Evolutionary conservation across 768 basidiomycete species (phyloP), one percentile per base, ranked within the genome.

Genomic region (Serendipita sp.): DNA sequence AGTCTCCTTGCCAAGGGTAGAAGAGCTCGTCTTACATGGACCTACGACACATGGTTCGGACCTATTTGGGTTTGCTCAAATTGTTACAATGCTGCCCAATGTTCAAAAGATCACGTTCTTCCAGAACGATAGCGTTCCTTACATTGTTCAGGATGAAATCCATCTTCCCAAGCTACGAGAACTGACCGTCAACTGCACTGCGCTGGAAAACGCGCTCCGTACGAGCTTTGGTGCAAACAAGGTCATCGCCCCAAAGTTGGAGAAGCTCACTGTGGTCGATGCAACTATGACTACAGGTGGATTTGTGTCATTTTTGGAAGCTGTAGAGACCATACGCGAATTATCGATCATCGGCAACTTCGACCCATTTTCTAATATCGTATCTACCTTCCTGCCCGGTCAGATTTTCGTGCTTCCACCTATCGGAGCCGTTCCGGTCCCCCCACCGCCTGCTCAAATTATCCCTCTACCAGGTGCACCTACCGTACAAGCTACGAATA

Each of bases 101-200:
- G 56, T 60, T 35, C 30, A 60, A 35, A 60, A 60, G n/a, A 60
- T 60, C 56, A 60, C 18, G 16, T 60, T 30, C 56, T 30, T 32
- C 56, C 56, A 60, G 32, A 60, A 60, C 56, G 56, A 60, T 32
- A 60, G 16, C 35, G 34, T 60, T 34, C 56, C 18, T n/a, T 60
- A 28, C 35, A 34, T 35, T n/a, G 28, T 30, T 32, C 28, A 32
- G 37, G 56, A 60, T 30, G 37, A 32, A 10, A 37, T 60, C 28
- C 56, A 24, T 8, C 56, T 60, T 28, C 56, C 34, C n/a, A 60
- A 60, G n/a, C 34, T 60, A 10, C 18, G 28, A n/a, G 56, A 60
- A 34, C 11, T 60, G 10, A 37, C 34, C 28, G 35, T 35, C 28
- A 60, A 60, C 35, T 60, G 56, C 56, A n/a, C 16, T 4, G 56